Conservation (phyloP, 441 rosid genomes). For the Gossypium gossypioides region DNA sequence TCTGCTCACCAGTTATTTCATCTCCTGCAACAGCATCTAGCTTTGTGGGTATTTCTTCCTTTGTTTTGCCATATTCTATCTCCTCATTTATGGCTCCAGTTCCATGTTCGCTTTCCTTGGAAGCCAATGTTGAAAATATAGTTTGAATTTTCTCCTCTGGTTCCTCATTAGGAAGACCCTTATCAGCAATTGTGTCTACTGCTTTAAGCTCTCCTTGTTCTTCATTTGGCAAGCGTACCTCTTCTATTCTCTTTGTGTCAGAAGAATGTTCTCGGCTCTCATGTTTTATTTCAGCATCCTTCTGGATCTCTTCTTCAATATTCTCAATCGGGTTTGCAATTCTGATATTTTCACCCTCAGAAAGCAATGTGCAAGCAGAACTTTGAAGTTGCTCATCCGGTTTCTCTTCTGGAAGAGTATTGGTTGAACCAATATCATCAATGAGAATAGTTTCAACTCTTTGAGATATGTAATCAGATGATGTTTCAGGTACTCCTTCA, state of each 20-base stretch:
- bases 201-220: neutral
- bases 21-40: constrained; percentile 3
- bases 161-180: constrained; percentile 10
- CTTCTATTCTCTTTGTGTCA: constrained; percentile 6
- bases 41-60: neutral
- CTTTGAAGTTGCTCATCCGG: constrained; percentile 5
- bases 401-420: constrained; percentile 5
- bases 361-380: neutral
- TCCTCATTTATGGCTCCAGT: constrained; percentile 9
- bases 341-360: constrained; percentile 5
- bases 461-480: neutral
- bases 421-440: neutral
- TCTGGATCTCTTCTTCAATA: constrained; percentile 8
- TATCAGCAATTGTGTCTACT: constrained; percentile 5
- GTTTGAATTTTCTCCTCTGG: constrained; percentile 3
- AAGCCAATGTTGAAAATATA: neutral
- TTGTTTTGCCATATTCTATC: constrained; percentile 12
- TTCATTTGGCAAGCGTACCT: neutral
- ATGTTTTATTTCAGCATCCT: neutral
- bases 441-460: constrained; percentile 1
- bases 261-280: constrained; percentile 11
- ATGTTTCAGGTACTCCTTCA: constrained; percentile 9
- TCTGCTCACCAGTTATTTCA: constrained; percentile 16
- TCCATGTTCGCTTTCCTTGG: constrained; percentile 3
- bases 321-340: constrained; percentile 3